Evolutionary conservation across 129 eudicot species (phyloP).

Genomic region (Flaveria ramosissima): DNA sequence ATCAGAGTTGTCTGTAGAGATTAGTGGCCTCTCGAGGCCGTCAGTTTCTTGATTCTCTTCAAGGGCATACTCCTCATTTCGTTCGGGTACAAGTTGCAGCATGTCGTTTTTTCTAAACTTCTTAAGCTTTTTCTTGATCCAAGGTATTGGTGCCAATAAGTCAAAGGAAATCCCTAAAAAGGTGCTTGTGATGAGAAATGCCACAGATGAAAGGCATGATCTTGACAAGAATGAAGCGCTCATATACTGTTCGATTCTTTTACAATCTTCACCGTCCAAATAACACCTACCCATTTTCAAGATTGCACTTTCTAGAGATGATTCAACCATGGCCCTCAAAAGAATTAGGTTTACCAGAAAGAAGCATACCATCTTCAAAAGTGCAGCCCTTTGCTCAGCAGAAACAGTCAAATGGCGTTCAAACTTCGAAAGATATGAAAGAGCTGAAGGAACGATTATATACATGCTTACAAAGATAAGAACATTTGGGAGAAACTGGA

Average conservation of each 20-base stretch:
- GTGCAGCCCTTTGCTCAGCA: constrained; percentile 93
- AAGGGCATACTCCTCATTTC: constrained; percentile 67
- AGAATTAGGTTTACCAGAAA: constrained; percentile 94
- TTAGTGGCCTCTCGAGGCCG: constrained; percentile 66
- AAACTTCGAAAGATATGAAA: constrained; percentile 85
- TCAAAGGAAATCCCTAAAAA: constrained; percentile 96
- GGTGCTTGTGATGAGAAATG: constrained; percentile 84
- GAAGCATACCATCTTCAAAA: constrained; percentile 93
- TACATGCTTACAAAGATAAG: constrained; percentile 97
- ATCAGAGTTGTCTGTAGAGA: constrained; percentile 44
- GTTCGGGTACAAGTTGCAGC: constrained; percentile 95
- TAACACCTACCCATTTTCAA: constrained; percentile 93
- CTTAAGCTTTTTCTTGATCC: constrained; percentile 82
- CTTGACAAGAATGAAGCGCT: constrained; percentile 85
- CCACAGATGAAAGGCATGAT: constrained; percentile 91
- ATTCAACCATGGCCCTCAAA: constrained; percentile 83
- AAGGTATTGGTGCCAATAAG: constrained; percentile 87
- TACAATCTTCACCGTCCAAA: constrained; percentile 98
- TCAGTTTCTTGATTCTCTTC: constrained; percentile 65
- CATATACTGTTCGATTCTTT: constrained; percentile 83
- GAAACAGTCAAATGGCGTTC: constrained; percentile 92
- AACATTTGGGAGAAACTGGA: constrained; percentile 94
- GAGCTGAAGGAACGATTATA: constrained; percentile 78
- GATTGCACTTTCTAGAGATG: constrained; percentile 78
- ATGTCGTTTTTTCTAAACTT: constrained; percentile 88